phyloP scores from a whole-genome alignment of 352 stramenopile species.

The Phytophthora pistaciae region DNA sequence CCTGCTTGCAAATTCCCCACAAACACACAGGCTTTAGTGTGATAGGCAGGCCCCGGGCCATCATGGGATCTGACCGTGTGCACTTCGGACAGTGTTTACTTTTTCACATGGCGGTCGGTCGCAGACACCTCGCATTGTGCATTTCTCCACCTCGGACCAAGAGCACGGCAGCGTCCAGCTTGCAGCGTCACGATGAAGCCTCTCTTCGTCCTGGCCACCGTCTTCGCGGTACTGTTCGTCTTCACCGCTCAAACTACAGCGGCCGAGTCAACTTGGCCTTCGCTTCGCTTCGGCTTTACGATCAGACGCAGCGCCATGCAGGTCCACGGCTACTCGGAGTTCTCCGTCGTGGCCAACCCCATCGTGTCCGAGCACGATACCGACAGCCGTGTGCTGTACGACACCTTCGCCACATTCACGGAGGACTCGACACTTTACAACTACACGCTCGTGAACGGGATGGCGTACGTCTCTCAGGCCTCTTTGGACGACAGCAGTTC shows the following conservation, averaged over 20 bases:
- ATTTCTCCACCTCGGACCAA: conserved; percentile 14
- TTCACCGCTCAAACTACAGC: neutral
- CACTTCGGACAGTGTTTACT: neutral
- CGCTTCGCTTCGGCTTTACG: conserved; percentile 39
- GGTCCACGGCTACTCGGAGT: conserved; percentile 37
- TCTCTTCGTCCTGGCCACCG: conserved; percentile 2
- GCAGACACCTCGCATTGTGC: conserved; percentile 4
- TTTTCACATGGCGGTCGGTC: neutral
- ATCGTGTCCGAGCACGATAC: conserved; percentile 13
- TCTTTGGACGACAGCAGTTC: conserved; percentile 1
- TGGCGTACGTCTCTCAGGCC: conserved; percentile 27
- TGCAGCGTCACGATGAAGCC: neutral
- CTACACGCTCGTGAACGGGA: conserved; percentile 38
- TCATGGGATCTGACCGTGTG: conserved; percentile 24
- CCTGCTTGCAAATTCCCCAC: conserved; percentile 1
- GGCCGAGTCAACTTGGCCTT: conserved; percentile 13
- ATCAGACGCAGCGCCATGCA: conserved; percentile 43
- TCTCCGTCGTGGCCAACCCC: conserved; percentile 39
- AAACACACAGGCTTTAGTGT: neutral
- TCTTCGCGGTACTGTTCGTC: neutral
- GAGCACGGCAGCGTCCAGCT: neutral
- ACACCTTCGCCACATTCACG: conserved; percentile 32
- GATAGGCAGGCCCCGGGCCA: conserved; percentile 16
- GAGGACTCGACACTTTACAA: conserved; percentile 27
- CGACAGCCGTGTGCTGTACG: conserved; percentile 29